Evolutionary conservation across 1,139 yeast genomes (phyloP), one percentile per base, ranked within the genome.

Genomic region (Candida tropicalis): DNA sequence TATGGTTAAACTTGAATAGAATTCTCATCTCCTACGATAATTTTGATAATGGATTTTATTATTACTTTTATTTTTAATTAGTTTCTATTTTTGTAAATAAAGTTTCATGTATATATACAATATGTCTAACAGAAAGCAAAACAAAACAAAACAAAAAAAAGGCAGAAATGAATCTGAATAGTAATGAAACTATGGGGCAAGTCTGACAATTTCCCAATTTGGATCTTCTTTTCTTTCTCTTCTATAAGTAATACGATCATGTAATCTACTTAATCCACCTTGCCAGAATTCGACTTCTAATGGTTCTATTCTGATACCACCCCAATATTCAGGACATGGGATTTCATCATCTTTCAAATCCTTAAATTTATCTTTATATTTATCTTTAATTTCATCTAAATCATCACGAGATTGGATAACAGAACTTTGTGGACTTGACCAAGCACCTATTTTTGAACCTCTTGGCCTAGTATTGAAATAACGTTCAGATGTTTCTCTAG

Each of bases 261-360:
- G 99, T 45, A 91, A 73, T 62, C 99, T 79, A 58, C 88, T 86
- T 47, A 80, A 76, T 49, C 99, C 81, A 13, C 99, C 99, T 67
- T 93, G 98, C 97, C 98, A 93, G 60, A 93, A 93, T 66, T 93
- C 99, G 54, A 93, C 79, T 59, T 89, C 96, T 43, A 87, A 68
- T 2, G 99, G 99, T 36, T 85, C 82, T 24, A 93, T 76, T 57
- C 96, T 75, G 42, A 93, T 64, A 1, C 99, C 99, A 40, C 99
- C 99, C 99, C 99, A 93, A 61, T 73, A 82, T 25, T 87, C 90
- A 15, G 99, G 99, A 55, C 96, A 87, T 23, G 96, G 95, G 42
- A 93, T 81, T 40, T 79, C 80, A 12, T 81, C 83, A 47, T 75
- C 81, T 9, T 55, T 53, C 31, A 68, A 66, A 39, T 75, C 82